Percentiles rank a stretch among this genome's conserved stretches.
These are phyloP conservation scores for Ceratocystis albifundus DNA, from an alignment of 2,329 filamentous ascomycete species.

Conservation along the genomic window DNA sequence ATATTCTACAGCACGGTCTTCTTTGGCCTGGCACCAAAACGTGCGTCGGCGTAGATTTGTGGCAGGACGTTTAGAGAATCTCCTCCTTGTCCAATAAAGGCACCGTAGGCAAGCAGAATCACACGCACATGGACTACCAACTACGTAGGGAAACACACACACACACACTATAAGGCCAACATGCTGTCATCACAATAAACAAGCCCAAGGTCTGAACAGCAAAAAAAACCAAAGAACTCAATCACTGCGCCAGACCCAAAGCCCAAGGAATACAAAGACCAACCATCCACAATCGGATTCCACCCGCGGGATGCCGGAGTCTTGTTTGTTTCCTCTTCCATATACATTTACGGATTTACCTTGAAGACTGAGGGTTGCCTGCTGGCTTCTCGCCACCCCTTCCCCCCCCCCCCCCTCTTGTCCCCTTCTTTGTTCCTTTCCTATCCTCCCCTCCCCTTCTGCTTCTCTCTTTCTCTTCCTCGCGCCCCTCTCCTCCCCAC, in stretches of 20 bases:
- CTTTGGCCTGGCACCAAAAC: not conserved
- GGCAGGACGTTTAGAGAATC: not conserved
- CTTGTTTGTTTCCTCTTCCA: conserved; percentile 3
- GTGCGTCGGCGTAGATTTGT: not conserved
- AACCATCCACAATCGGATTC: not conserved
- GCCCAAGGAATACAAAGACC: not conserved
- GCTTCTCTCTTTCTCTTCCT: not conserved
- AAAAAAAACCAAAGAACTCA: too few relatives aligned
- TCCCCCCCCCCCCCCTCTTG: too few relatives aligned
- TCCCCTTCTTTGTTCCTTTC: too few relatives aligned
- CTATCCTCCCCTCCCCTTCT: too few relatives aligned
- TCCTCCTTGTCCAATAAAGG: not conserved
- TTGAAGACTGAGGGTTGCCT: not conserved
- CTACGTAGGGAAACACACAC: too few relatives aligned
- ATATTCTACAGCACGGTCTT: not conserved
- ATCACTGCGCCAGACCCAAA: not conserved
- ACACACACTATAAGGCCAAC: too few relatives aligned
- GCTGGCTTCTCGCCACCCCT: not conserved
- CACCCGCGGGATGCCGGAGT: not conserved
- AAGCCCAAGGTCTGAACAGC: too few relatives aligned
- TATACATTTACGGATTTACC: not conserved
- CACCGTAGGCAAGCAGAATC: too few relatives aligned
- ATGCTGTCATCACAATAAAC: too few relatives aligned
- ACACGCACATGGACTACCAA: too few relatives aligned
- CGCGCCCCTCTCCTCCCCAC: not conserved